Percentiles rank a stretch among this genome's conserved stretches.
phyloP scores from a whole-genome alignment of 2,329 filamentous ascomycete genomes.

The Talaromyces sp. region DNA sequence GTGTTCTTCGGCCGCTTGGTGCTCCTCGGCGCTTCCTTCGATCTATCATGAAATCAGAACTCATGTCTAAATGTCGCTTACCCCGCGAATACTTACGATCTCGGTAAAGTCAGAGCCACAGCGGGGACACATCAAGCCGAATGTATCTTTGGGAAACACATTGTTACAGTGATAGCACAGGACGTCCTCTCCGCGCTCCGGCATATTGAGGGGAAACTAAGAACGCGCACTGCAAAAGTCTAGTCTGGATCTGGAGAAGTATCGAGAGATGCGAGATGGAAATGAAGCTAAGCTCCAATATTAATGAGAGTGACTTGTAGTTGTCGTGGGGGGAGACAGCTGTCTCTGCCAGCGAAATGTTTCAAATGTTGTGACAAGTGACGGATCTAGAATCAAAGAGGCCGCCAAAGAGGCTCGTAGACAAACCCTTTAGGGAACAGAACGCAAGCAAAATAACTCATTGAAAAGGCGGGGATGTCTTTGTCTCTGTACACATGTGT shows the following conservation, averaged over 20 bases:
- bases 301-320: neutral
- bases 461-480: neutral
- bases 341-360: neutral
- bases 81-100: slow-evolving; percentile 56
- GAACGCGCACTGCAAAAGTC: neutral
- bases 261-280: neutral
- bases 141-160: slow-evolving; percentile 74
- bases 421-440: neutral
- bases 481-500: neutral
- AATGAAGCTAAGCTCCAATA: neutral
- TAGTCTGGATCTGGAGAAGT: neutral
- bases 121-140: slow-evolving; percentile 67
- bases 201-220: slow-evolving; percentile 28
- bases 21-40: slow-evolving; percentile 31
- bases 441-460: slow-evolving; percentile 7
- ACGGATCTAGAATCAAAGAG: neutral
- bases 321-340: neutral
- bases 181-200: slow-evolving; percentile 60
- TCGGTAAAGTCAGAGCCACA: slow-evolving; percentile 78
- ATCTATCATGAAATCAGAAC: slow-evolving; percentile 23
- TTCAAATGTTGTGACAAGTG: slow-evolving; percentile 7
- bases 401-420: slow-evolving; percentile 10
- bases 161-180: slow-evolving; percentile 78
- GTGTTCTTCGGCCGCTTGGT: slow-evolving; percentile 24
- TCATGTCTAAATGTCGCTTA: neutral